phyloP scores from a whole-genome alignment of 1,284 basidiomycete genomes.

The Leccinum pachyderme region DNA sequence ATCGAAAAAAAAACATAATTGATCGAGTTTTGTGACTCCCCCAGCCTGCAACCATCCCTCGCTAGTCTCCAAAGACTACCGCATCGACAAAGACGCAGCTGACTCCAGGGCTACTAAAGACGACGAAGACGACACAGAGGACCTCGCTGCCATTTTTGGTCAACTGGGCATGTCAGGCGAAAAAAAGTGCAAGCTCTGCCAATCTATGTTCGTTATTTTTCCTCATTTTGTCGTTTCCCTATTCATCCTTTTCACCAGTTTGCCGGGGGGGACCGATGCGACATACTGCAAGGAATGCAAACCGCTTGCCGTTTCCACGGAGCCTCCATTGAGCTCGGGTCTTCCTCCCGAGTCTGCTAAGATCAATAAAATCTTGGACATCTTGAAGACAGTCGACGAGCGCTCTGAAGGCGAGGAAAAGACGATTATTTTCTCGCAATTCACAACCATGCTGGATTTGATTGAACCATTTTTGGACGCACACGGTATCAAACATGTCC shows the following conservation, averaged over 20 bases:
- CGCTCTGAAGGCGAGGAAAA: conserved; percentile 72
- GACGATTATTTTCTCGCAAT: conserved; percentile 89
- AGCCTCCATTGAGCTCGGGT: conserved; percentile 29
- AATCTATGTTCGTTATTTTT: conserved; percentile 51
- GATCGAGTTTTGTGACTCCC: conserved; percentile 4
- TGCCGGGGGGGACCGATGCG: conserved; percentile 39
- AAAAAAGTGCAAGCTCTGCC: conserved; percentile 77
- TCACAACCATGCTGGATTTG: conserved; percentile 88
- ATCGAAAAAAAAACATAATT: background rate
- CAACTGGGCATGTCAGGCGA: conserved; percentile 60
- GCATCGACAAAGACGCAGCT: conserved; percentile 68
- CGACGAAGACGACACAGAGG: conserved; percentile 56
- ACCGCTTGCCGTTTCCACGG: conserved; percentile 45
- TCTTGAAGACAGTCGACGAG: conserved; percentile 68
- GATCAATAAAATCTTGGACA: conserved; percentile 76
- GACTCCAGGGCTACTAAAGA: conserved; percentile 58
- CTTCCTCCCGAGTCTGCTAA: conserved; percentile 80
- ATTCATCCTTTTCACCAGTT: conserved; percentile 29
- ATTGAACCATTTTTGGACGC: conserved; percentile 79
- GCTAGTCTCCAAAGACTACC: conserved; percentile 75
- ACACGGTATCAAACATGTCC: conserved; percentile 68
- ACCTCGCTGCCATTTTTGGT: conserved; percentile 72
- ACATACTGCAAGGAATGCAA: conserved; percentile 62
- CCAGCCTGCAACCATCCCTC: conserved; percentile 87
- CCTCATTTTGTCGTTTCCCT: background rate